Evolutionary conservation across 768 basidiomycete genomes (phyloP).

Genomic region (Boletellus ananas): DNA sequence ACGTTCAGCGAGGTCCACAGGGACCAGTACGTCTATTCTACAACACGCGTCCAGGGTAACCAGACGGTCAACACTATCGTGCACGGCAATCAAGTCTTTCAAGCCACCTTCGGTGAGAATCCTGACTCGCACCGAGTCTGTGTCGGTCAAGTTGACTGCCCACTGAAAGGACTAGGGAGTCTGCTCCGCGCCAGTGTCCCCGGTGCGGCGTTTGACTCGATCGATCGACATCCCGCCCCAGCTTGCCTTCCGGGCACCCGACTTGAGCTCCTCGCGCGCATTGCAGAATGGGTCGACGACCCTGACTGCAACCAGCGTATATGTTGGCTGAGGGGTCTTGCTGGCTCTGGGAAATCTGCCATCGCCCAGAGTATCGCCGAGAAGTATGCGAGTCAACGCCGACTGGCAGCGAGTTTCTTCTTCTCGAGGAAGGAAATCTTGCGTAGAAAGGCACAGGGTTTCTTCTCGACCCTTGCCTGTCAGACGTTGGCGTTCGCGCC

Average conservation of each 20-base stretch:
- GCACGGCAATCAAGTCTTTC: slow-evolving; percentile 19
- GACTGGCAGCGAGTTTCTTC: slow-evolving; percentile 35
- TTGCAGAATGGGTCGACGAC: slow-evolving; percentile 15
- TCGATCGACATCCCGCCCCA: slow-evolving; percentile 19
- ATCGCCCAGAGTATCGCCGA: slow-evolving; percentile 30
- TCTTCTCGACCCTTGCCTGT: slow-evolving; percentile 32
- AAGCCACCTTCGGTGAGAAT: slow-evolving; percentile 7
- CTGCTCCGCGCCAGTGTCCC: slow-evolving; percentile 10
- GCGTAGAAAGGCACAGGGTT: slow-evolving; percentile 18
- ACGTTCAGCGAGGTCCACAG: slow-evolving; percentile 20
- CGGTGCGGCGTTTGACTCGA: slow-evolving; percentile 15
- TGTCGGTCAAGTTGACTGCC: not conserved
- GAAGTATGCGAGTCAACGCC: slow-evolving; percentile 11
- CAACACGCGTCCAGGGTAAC: slow-evolving; percentile 10
- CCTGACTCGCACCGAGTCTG: not conserved
- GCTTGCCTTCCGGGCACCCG: slow-evolving; percentile 19
- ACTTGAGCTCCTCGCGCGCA: slow-evolving; percentile 9
- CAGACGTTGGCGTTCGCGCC: slow-evolving; percentile 25
- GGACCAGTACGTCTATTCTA: slow-evolving; percentile 12
- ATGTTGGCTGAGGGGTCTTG: slow-evolving; percentile 25
- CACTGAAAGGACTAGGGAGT: slow-evolving; percentile 11
- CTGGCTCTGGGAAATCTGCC: slow-evolving; percentile 23
- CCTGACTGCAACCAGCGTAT: slow-evolving; percentile 2
- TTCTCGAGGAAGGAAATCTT: slow-evolving; percentile 25
- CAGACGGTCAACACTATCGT: slow-evolving; percentile 14